A percentile compares a stretch with the other conserved stretches of the same genome.
These are phyloP conservation scores for Handroanthus guayacan DNA, from an alignment of 257 asterid genomes.

Conservation along the genomic window DNA sequence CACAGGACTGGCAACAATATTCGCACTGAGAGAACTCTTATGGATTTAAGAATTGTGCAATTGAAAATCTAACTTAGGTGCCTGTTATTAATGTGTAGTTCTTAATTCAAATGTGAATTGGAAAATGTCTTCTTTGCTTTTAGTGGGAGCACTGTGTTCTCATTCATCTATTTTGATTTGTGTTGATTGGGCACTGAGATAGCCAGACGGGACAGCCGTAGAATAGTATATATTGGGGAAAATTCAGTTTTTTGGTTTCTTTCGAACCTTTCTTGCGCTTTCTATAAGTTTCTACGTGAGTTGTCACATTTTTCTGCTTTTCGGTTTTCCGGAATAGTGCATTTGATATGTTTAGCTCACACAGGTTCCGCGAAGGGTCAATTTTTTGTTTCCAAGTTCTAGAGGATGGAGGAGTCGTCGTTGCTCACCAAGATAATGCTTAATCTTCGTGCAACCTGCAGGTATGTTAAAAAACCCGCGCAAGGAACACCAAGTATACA, in stretches of 20 bases:
- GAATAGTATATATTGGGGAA: neutral
- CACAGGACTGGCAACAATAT: neutral
- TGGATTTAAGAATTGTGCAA: neutral
- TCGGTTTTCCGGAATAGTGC: neutral
- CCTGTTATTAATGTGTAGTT: neutral
- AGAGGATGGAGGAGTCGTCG: conserved; percentile 66
- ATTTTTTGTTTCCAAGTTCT: neutral
- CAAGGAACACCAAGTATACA: neutral
- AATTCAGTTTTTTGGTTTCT: neutral
- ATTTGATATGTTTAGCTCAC: neutral
- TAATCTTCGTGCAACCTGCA: conserved; percentile 79
- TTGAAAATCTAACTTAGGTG: neutral
- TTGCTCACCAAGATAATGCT: conserved; percentile 62
- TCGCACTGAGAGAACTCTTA: neutral
- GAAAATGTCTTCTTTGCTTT: neutral
- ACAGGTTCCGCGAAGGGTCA: conserved; percentile 14
- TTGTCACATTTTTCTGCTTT: neutral
- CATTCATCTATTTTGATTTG: neutral
- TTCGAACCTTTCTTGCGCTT: neutral
- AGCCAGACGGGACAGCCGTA: neutral
- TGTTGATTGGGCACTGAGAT: conserved; percentile 7
- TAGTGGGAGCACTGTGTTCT: conserved; percentile 16
- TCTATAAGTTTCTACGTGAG: neutral
- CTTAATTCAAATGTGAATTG: neutral
- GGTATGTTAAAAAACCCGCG: conserved; percentile 43